phyloP scores from a whole-genome alignment of 306 rosid species.

The Acacia confusa region DNA sequence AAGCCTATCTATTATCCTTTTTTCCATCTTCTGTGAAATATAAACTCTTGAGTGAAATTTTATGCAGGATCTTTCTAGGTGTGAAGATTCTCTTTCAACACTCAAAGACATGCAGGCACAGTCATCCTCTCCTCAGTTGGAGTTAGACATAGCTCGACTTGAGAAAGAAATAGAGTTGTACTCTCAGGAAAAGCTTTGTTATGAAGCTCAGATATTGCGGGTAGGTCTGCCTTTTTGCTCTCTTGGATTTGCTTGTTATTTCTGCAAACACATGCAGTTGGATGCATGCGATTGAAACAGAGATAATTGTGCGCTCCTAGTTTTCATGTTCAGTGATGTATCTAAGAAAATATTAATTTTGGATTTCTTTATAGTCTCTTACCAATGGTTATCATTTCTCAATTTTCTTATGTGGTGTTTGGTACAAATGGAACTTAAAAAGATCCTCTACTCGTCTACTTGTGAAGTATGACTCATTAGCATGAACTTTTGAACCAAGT shows the following conservation, averaged over 20 bases:
- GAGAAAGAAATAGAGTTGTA: constrained; percentile 87
- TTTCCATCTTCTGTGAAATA: constrained; percentile 18
- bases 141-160: constrained; percentile 70
- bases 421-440: constrained; percentile 15
- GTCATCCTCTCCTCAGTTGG: constrained; percentile 62
- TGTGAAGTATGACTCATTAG: constrained; percentile 19
- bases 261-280: neutral
- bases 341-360: neutral
- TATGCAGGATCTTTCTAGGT: constrained; percentile 82
- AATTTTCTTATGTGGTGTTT: constrained; percentile 24
- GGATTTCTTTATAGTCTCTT: constrained; percentile 1
- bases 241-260: constrained; percentile 24
- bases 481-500: constrained; percentile 22
- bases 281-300: neutral
- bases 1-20: constrained; percentile 8
- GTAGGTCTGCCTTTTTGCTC: constrained; percentile 39
- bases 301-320: neutral
- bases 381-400: neutral
- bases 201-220: constrained; percentile 94
- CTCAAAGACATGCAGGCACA: constrained; percentile 75
- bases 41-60: constrained; percentile 18
- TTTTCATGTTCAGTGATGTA: neutral
- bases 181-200: constrained; percentile 85
- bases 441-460: neutral
- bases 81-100: constrained; percentile 83